Percentiles rank a stretch among this genome's conserved stretches.
Conservation (phyloP, 441 rosid genomes). For the Adansonia madagascariensis region DNA sequence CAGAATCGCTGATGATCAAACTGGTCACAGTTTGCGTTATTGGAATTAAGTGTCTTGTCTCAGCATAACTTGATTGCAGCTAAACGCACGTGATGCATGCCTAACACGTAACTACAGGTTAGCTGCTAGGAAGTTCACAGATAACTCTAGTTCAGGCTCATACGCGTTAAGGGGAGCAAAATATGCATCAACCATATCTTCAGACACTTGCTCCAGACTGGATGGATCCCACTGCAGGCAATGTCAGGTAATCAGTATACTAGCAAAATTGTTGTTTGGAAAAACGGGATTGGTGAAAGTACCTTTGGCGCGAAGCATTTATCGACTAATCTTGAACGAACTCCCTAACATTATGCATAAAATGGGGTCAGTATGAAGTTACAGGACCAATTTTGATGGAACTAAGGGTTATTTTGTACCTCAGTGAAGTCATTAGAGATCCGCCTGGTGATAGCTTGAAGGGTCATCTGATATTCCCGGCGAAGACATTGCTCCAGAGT, state of each 20-base stretch:
- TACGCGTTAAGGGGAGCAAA: constrained; percentile 52
- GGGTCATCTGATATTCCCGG: constrained; percentile 74
- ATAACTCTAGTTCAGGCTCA: constrained; percentile 78
- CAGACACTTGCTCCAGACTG: constrained; percentile 60
- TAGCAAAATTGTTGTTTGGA: background rate
- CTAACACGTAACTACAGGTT: background rate
- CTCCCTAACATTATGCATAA: constrained; percentile 47
- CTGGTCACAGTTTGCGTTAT: too few relatives aligned
- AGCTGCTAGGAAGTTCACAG: constrained; percentile 69
- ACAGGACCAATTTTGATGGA: background rate
- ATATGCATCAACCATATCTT: constrained; percentile 80
- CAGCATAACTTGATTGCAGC: background rate
- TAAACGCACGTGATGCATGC: background rate
- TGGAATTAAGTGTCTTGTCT: background rate
- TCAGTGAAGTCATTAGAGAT: constrained; percentile 63
- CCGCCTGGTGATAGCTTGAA: constrained; percentile 58
- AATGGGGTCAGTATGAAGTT: background rate
- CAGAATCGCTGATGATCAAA: background rate
- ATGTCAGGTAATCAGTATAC: constrained; percentile 10
- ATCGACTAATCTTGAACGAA: constrained; percentile 77
- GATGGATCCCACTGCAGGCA: constrained; percentile 80
- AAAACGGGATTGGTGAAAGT: background rate
- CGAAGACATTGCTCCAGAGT: constrained; percentile 74
- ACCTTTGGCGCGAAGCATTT: constrained; percentile 74
- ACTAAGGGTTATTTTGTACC: constrained; percentile 39